phyloP scores from a whole-genome alignment of 805 yeast species.

The Candida koratica region DNA sequence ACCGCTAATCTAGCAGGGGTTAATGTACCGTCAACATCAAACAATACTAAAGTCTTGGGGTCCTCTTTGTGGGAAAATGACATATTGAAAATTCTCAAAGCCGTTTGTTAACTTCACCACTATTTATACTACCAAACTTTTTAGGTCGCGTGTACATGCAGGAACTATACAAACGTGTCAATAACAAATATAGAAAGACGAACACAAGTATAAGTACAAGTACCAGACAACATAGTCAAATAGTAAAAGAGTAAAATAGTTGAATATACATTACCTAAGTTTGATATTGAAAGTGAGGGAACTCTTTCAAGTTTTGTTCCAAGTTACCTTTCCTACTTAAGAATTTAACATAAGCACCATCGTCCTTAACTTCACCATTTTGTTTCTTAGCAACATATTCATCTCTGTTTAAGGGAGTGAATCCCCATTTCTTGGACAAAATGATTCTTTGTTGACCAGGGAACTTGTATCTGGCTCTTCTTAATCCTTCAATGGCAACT shows the following conservation, averaged over 20 bases:
- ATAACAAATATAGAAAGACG: too few species aligned
- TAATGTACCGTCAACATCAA: constrained; percentile 97
- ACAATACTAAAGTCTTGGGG: constrained; percentile 84
- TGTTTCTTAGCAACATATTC: constrained; percentile 92
- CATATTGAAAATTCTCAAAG: constrained; percentile 26
- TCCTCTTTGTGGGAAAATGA: constrained; percentile 72
- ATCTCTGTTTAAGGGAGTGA: constrained; percentile 98
- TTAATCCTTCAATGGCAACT: constrained; percentile 96
- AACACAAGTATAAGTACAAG: too few species aligned
- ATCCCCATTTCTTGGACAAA: constrained; percentile 99
- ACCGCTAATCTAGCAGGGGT: constrained; percentile 90
- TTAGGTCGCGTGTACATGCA: constrained; percentile 7
- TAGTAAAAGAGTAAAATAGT: not conserved
- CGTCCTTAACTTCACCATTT: constrained; percentile 98
- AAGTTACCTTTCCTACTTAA: constrained; percentile 94
- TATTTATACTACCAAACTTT: constrained; percentile 5
- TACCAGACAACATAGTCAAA: too few species aligned
- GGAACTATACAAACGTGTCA: constrained; percentile 4
- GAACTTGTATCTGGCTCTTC: constrained; percentile 99
- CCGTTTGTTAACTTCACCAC: constrained; percentile 1
- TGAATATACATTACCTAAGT: constrained; percentile 21
- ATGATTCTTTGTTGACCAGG: constrained; percentile 99
- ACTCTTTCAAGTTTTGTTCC: constrained; percentile 83
- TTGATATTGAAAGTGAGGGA: constrained; percentile 80
- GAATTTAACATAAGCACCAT: constrained; percentile 99